Base-by-base conservation (phyloP, 257 asterid species). In the Nyctanthes arbortristis region DNA sequence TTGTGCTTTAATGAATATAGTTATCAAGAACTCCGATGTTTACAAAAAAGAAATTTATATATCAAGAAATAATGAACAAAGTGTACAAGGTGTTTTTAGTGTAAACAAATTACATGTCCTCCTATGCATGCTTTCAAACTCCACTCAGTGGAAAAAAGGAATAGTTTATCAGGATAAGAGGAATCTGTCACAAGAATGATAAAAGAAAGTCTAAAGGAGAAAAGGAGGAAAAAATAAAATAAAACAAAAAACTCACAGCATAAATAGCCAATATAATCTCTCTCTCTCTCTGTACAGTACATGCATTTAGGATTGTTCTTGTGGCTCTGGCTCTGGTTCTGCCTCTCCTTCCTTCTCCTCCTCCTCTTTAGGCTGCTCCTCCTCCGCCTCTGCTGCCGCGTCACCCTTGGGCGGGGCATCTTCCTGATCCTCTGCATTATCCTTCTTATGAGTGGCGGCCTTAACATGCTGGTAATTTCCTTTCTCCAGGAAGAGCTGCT, bases 381-480 rank as follows among this genome's bases (percentile, higher is more conserved):
- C 57, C 24, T 47, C 57, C 4, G 24, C 28, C 8, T n/a, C 56
- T 2, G n/a, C 2, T 25, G 56, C 58, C 6, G 13, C 59, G 40
- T 5, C 40, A 35, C 1, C 40, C 11, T 52, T 12, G 13, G 30
- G 5, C 3, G 30, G 59, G 30, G 14, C 14, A 0, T 52, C 59
- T 12, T 22, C 59, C 4, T 52, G 59, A 8, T 52, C 16, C 55
- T 62, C 75, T 16, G 37, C 83, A 14, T 65, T 73, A 40, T 74
- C 63, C 82, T 65, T 86, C 43, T 49, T 84, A 62, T 84, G 80
- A 66, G 82, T 47, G 56, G 87, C 80, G 13, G 86, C 71, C 14
- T 80, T 66, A 49, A 83, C 83, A 58, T 82, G 87, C 33, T 82
- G 87, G 63, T 82, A 79, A 32, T 73, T 83, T n/a, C 88, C 88